Base-by-base conservation (phyloP, 2,329 filamentous ascomycete species). In the Arachnomyces sp. region DNA sequence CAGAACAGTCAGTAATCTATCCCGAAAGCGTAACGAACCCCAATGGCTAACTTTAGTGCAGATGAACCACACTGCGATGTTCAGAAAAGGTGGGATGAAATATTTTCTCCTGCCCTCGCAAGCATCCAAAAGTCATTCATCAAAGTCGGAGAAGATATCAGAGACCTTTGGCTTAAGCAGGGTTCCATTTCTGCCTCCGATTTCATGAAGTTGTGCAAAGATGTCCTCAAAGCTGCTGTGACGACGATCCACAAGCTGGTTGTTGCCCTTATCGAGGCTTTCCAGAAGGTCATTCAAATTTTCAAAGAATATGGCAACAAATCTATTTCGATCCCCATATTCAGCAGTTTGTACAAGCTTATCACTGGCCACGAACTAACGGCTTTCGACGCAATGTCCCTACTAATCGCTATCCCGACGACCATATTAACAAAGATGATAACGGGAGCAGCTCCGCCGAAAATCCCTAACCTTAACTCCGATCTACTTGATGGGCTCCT, bases 121-220 rank as follows among this genome's bases (percentile, higher is more conserved):
- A n/a, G n/a, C n/a, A n/a, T n/a, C n/a, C n/a, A n/a, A n/a, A n/a
- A n/a, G n/a, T n/a, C n/a, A n/a, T n/a, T n/a, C n/a, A n/a, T 31
- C 16, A 36, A 45, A 2, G 29, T 45, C 7, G 12, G 43, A 31
- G 16, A 12, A 15, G 40, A 39, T 25, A 32, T 32, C 12, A 20
- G 40, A 31, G 14, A 13, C 8, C 28, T 43, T 13, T n/a, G 40
- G 28, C 32, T 25, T 29, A 40, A 45, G 25, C 31, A 38, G 12
- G 37, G 20, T 25, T 25, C 20, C 20, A 25, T 25, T 5, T 25
- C 9, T 9, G 20, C 20, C 5, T 25, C 20, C 5, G 20, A 25
- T 5, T 25, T 25, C 9, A 25, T 25, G 20, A 25, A 5, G 20
- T 5, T 25, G 20, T 25, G 9, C 20, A 25, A 25, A 25, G 5